A percentile compares a stretch with the other conserved stretches of the same genome.
Conservation (phyloP, 2,329 filamentous ascomycete species). For the Lasiodiplodia citricola region DNA sequence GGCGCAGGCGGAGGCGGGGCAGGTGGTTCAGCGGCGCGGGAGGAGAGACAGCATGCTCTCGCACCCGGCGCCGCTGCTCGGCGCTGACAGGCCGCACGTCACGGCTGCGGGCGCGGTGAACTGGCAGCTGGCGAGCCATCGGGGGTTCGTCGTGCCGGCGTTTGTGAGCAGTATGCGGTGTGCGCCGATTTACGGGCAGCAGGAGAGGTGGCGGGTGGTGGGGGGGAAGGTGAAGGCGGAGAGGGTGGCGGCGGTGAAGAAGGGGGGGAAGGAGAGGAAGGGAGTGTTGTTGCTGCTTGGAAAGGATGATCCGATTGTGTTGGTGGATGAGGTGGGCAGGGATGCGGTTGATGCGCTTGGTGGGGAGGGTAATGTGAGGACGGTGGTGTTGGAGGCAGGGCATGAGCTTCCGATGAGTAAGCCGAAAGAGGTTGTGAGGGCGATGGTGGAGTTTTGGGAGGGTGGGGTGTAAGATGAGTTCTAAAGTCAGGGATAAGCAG, state of each 20-base stretch:
- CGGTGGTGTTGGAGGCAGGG: constrained; percentile 65
- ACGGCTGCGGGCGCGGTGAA: constrained; percentile 67
- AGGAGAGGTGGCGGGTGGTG: constrained; percentile 66
- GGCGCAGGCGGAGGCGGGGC: constrained; percentile 12
- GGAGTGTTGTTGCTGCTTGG: constrained; percentile 71
- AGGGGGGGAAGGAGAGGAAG: constrained; percentile 35
- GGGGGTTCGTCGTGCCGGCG: constrained; percentile 67
- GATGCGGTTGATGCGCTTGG: constrained; percentile 63
- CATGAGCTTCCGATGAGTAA: constrained; percentile 73
- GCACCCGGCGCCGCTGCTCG: constrained; percentile 49
- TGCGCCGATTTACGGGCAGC: constrained; percentile 70
- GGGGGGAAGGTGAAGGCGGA: constrained; percentile 55
- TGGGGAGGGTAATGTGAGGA: constrained; percentile 62
- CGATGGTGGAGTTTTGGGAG: constrained; percentile 52
- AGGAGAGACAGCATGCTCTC: not conserved
- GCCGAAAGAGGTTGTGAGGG: constrained; percentile 62
- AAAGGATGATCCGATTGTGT: constrained; percentile 68
- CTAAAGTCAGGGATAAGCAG: too few species aligned
- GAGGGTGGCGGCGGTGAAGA: constrained; percentile 42
- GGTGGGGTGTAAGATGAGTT: not conserved
- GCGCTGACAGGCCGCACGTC: constrained; percentile 52
- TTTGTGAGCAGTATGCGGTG: constrained; percentile 74
- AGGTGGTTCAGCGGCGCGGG: not conserved
- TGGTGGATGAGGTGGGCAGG: constrained; percentile 66
- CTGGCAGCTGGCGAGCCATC: constrained; percentile 72